These are phyloP conservation scores for Arthrobotrys iridis DNA, from an alignment of 2,329 filamentous ascomycete species.

Conservation along the genomic window DNA sequence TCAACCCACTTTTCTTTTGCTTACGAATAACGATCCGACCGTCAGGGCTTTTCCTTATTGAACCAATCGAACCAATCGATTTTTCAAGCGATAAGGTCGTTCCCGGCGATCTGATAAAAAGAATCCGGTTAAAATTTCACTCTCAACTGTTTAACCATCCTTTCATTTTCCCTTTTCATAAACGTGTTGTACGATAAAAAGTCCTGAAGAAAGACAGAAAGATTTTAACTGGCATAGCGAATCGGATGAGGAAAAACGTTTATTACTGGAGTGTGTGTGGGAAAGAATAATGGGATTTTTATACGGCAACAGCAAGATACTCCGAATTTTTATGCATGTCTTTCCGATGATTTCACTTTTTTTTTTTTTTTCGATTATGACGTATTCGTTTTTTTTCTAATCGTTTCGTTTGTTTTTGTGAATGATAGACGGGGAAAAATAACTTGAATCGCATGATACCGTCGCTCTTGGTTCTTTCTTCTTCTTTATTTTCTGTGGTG, in stretches of 20 bases:
- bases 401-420: not conserved
- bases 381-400: not conserved
- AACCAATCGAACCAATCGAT: not conserved
- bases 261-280: constrained; percentile 37
- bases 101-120: no score
- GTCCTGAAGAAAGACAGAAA: constrained; percentile 53
- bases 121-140: no score
- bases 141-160: constrained; percentile 18
- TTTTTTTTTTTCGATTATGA: not conserved
- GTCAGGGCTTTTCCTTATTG: not conserved
- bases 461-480: constrained; percentile 23
- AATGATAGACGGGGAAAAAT: constrained; percentile 54
- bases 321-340: constrained; percentile 13
- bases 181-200: constrained; percentile 55
- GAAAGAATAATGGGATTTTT: constrained; percentile 52
- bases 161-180: constrained; percentile 24
- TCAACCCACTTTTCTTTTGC: not conserved
- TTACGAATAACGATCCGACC: constrained; percentile 2
- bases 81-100: no score
- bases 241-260: constrained; percentile 49
- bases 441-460: constrained; percentile 50
- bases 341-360: not conserved
- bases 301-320: constrained; percentile 55
- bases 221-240: constrained; percentile 44
- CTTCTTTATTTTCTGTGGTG: constrained; percentile 5